Base-by-base conservation (phyloP, 2,329 filamentous ascomycete genomes). In the Stromatinia cepivora region DNA sequence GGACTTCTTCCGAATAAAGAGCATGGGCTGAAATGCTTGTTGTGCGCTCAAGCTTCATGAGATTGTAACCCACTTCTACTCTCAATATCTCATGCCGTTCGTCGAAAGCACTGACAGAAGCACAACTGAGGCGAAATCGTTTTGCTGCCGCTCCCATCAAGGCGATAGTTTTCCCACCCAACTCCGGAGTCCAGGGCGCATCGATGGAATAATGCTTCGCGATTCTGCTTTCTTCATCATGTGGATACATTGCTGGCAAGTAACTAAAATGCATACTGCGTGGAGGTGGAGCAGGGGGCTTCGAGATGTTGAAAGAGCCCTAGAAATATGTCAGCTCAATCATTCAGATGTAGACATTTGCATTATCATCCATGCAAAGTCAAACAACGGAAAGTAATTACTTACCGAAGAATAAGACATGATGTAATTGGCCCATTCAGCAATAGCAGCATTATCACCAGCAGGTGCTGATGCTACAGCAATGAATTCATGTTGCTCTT, bases 1-100 rank as follows among this genome's bases (percentile, higher is more conserved):
- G 70, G 1, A 76, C 73, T 52, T 81, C 78, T 20, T 71, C 73
- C 1, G 75, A 74, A 50, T 79, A 70, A n/a, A 81, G 71, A 28
- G 76, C 77, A 72, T 81, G 80, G 11, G 79, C 79, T 20, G 76
- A 78, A 61, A 81, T 74, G 59, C 79, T 81, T 28, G 70, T 71
- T 5, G 69, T 61, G 11, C 80, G 73, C 46, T 73, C 70, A 34
- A 80, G 20, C 31, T 7, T 73, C n/a, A 59, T 66, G 22, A 71
- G 69, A n/a, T 74, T 73, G 59, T 77, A 77, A 4, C 76, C 78
- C 48, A 74, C 69, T 62, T 78, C 78, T 39, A 74, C 75, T 65
- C 77, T 77, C 52, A 80, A 74, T 8, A 77, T 69, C 61, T 81
- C 79, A 34, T 73, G 71, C 1, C 74, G 70, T 22, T 73, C 72